Evolutionary conservation across 495 filamentous ascomycete genomes (phyloP).

Genomic region (Lophiostoma macrostomum): DNA sequence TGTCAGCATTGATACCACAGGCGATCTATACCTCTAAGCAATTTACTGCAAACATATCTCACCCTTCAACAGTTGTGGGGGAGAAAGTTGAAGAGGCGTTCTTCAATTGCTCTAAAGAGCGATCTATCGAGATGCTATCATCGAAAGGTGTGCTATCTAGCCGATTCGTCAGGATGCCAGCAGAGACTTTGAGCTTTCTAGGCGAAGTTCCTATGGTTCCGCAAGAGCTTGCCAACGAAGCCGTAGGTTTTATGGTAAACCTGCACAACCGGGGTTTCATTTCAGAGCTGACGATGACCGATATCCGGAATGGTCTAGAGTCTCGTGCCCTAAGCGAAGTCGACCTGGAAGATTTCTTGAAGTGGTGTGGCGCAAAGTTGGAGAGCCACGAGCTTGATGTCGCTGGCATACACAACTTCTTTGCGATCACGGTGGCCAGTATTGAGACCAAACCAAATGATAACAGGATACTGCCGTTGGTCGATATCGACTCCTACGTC

Average conservation of each 20-base stretch:
- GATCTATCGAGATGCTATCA: slow-evolving; percentile 81
- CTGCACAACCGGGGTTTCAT: slow-evolving; percentile 77
- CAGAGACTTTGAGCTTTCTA: slow-evolving; percentile 82
- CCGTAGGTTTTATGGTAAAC: slow-evolving; percentile 68
- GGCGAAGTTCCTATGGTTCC: slow-evolving; percentile 86
- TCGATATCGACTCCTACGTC: slow-evolving; percentile 69
- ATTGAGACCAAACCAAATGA: slow-evolving; percentile 57
- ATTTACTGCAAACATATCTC: slow-evolving; percentile 83
- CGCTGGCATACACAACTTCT: slow-evolving; percentile 58
- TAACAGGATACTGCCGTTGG: slow-evolving; percentile 65
- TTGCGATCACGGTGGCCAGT: slow-evolving; percentile 78
- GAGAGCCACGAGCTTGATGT: slow-evolving; percentile 63
- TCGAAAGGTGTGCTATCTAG: slow-evolving; percentile 79
- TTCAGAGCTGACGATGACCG: slow-evolving; percentile 76
- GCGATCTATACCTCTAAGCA: slow-evolving; percentile 76
- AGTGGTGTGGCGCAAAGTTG: slow-evolving; percentile 72
- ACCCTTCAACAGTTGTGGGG: slow-evolving; percentile 75
- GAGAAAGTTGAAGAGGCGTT: slow-evolving; percentile 88
- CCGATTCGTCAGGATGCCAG: slow-evolving; percentile 71
- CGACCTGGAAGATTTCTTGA: slow-evolving; percentile 76
- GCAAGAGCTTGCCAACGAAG: slow-evolving; percentile 61
- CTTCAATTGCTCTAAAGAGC: slow-evolving; percentile 81
- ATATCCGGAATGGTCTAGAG: slow-evolving; percentile 78
- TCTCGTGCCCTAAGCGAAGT: slow-evolving; percentile 67
- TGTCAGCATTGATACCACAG: slow-evolving; percentile 62